Percentiles rank a stretch among this genome's conserved stretches.
Evolutionary conservation across 1,139 yeast genomes (phyloP).

Genomic region (Hemisphaericaspora xylanilytica): DNA sequence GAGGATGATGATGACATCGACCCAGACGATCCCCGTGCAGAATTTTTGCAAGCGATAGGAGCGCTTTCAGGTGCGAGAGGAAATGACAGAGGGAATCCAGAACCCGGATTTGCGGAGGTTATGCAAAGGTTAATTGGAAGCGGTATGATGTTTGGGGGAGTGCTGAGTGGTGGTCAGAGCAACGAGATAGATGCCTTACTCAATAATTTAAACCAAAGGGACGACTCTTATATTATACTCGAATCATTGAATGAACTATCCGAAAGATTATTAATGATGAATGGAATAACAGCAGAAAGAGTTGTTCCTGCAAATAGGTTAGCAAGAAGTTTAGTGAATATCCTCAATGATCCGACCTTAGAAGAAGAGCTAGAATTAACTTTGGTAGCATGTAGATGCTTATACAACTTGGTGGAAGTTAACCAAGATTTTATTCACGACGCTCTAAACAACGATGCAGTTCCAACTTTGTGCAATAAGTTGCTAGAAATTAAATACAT

Average conservation of each 20-base stretch:
- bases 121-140: constrained; percentile 41
- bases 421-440: constrained; percentile 63
- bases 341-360: constrained; percentile 58
- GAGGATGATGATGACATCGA: constrained; percentile 16
- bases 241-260: constrained; percentile 66
- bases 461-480: constrained; percentile 65
- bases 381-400: constrained; percentile 79
- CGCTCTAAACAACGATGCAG: constrained; percentile 65
- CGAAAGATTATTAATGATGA: constrained; percentile 66
- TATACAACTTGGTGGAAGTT: constrained; percentile 79
- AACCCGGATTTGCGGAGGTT: constrained; percentile 33
- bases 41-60: constrained; percentile 29
- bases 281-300: constrained; percentile 60
- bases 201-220: constrained; percentile 41
- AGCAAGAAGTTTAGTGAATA: constrained; percentile 53
- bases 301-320: constrained; percentile 60
- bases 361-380: constrained; percentile 75
- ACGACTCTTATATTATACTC: constrained; percentile 45
- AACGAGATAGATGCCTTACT: constrained; percentile 41
- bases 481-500: constrained; percentile 76
- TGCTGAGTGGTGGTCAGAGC: constrained; percentile 16
- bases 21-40: constrained; percentile 26
- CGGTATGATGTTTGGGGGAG: constrained; percentile 23
- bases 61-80: constrained; percentile 17
- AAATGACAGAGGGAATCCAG: constrained; percentile 4